Evolutionary conservation across 495 filamentous ascomycete species (phyloP).

Genomic region (Lasiosphaeria hispida): DNA sequence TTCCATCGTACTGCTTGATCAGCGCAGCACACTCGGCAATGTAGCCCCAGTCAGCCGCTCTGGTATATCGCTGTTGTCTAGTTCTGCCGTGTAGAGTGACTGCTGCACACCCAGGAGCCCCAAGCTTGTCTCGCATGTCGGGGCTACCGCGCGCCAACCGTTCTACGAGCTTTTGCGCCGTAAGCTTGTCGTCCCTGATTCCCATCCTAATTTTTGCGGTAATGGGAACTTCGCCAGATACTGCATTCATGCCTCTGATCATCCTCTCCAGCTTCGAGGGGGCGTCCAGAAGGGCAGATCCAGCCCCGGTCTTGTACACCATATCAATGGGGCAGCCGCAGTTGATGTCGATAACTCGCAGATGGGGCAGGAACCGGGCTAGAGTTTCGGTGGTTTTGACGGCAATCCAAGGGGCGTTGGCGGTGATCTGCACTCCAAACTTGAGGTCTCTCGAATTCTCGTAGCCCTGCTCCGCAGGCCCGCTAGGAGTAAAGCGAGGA

Average conservation of each 20-base stretch:
- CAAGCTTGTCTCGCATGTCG: conserved; percentile 60
- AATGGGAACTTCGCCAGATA: conserved; percentile 83
- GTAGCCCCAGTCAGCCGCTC: conserved; percentile 85
- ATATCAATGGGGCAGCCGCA: conserved; percentile 96
- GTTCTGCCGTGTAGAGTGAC: conserved; percentile 92
- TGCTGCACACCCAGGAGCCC: conserved; percentile 78
- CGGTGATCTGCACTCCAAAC: conserved; percentile 90
- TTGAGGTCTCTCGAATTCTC: conserved; percentile 77
- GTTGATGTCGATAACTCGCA: conserved; percentile 90
- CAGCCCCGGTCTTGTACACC: conserved; percentile 79
- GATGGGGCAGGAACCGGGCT: conserved; percentile 67
- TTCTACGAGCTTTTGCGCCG: conserved; percentile 74
- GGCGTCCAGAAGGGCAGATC: conserved; percentile 88
- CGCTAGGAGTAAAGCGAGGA: conserved; percentile 51
- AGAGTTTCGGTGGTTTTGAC: conserved; percentile 83
- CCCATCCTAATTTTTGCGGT: conserved; percentile 94
- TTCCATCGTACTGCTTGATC: conserved; percentile 70
- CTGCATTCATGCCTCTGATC: conserved; percentile 88
- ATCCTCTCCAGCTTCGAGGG: conserved; percentile 85
- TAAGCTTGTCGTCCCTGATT: conserved; percentile 74
- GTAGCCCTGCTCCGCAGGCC: conserved; percentile 64
- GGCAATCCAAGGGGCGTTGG: conserved; percentile 82
- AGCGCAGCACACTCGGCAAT: conserved; percentile 86
- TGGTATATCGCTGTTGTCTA: conserved; percentile 90
- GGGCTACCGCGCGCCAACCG: conserved; percentile 75